Percentiles rank a stretch among this genome's conserved stretches.
These are phyloP conservation scores for Uromyces viciae-fabae DNA, from an alignment of 1,284 basidiomycete species.

Conservation along the genomic window DNA sequence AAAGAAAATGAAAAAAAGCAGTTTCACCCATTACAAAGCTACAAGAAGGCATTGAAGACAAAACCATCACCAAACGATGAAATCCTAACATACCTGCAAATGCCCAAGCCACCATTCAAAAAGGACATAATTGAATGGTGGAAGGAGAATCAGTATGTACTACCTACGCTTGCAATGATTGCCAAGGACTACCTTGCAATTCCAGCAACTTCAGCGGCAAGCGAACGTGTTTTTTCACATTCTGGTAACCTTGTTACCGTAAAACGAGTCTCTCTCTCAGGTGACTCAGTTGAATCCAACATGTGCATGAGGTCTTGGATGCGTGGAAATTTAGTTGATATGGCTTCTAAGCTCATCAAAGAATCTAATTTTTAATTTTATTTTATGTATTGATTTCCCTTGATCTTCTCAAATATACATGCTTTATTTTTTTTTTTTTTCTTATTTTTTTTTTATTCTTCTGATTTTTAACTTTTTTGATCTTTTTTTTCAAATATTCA, in stretches of 20 bases:
- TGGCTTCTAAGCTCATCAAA: background rate
- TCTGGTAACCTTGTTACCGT: background rate
- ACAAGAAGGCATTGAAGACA: background rate
- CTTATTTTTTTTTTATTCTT: background rate
- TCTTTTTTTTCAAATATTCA: background rate
- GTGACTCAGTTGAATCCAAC: slow-evolving; percentile 2
- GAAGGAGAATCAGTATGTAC: background rate
- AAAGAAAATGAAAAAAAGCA: background rate
- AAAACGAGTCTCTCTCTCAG: background rate
- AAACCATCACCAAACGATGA: background rate
- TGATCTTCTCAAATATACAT: background rate
- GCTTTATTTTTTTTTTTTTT: background rate
- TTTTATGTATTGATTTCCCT: background rate
- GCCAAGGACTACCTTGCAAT: slow-evolving; percentile 9
- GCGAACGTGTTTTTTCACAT: background rate
- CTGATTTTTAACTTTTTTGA: background rate
- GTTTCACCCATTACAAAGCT: background rate
- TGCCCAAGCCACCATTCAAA: background rate
- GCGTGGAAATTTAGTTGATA: background rate
- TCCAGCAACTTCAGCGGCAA: background rate
- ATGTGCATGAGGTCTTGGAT: background rate
- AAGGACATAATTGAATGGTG: background rate
- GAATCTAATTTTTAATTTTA: background rate
- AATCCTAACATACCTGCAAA: background rate
- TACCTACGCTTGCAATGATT: background rate